Conservation (phyloP, 2,329 filamentous ascomycete species). For the Alternaria incomplexa region DNA sequence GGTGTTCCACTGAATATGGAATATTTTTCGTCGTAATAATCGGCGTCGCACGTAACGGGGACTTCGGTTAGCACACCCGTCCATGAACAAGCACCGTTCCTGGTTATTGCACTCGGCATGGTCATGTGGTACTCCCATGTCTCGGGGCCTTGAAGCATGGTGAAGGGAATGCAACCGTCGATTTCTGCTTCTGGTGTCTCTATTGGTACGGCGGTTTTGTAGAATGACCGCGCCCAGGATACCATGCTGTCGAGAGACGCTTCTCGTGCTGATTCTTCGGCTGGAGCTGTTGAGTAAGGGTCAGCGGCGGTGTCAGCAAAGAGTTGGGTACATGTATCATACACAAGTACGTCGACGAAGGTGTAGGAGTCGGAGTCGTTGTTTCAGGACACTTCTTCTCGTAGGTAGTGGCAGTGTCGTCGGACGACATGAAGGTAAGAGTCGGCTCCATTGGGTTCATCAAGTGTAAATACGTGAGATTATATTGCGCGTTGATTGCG, state of each 20-base stretch:
- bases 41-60: conserved; percentile 5
- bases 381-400: not conserved
- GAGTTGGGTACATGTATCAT: not conserved
- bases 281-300: not conserved
- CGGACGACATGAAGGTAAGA: not conserved
- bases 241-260: not conserved
- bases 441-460: not conserved
- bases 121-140: conserved; percentile 6
- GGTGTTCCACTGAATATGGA: not conserved
- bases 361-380: not conserved
- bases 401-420: conserved; percentile 12
- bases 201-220: conserved; percentile 35
- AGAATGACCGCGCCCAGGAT: not conserved
- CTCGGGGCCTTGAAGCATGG: conserved; percentile 9
- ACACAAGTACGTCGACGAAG: conserved; percentile 40
- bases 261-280: not conserved
- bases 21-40: not conserved
- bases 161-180: not conserved
- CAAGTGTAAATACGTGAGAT: conserved; percentile 3
- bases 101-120: not conserved
- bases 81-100: conserved; percentile 8
- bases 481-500: conserved; percentile 1
- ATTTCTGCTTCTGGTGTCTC: not conserved
- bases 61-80: conserved; percentile 7
- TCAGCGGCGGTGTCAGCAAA: not conserved